A percentile compares a stretch with the other conserved stretches of the same genome.
Evolutionary conservation across 2,329 filamentous ascomycete species (phyloP).

Genomic region (Trichoderma arundinaceum): DNA sequence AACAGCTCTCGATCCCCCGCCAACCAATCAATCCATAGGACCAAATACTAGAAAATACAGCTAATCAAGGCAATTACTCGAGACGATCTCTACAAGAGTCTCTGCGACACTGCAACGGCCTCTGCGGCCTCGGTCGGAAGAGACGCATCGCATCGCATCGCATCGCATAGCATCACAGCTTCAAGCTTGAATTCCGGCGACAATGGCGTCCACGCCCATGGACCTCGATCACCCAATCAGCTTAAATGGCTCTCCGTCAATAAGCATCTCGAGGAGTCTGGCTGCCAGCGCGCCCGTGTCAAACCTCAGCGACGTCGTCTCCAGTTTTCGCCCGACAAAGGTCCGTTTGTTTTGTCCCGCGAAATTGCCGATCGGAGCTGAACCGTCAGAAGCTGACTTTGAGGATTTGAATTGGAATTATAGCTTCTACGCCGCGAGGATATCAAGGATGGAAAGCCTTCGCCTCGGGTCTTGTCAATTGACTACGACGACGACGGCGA

Average conservation of each 20-base stretch:
- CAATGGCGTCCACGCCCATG: constrained; percentile 63
- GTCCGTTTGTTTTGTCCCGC: constrained; percentile 51
- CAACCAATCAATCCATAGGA: too few species aligned
- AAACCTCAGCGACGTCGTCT: constrained; percentile 78
- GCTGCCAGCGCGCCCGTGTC: constrained; percentile 56
- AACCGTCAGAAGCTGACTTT: background rate
- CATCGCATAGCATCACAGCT: background rate
- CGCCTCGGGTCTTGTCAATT: constrained; percentile 79
- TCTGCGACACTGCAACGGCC: background rate
- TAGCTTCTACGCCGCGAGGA: constrained; percentile 65
- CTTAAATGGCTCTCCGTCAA: constrained; percentile 50
- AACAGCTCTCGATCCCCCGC: background rate
- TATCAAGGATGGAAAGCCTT: constrained; percentile 56
- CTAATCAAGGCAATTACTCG: too few species aligned
- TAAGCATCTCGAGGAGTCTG: constrained; percentile 57
- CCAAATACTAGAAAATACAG: too few species aligned
- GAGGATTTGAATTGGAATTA: background rate
- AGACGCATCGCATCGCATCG: background rate
- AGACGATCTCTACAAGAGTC: background rate
- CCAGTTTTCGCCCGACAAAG: constrained; percentile 79
- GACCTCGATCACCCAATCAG: constrained; percentile 57
- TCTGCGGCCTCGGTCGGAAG: constrained; percentile 4
- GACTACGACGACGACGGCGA: constrained; percentile 97
- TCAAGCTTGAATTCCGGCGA: background rate
- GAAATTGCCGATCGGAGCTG: too few species aligned